A percentile compares a stretch with the other conserved stretches of the same genome.
phyloP scores from a whole-genome alignment of 139 green algal genomes.

The Gonium pectorale region DNA sequence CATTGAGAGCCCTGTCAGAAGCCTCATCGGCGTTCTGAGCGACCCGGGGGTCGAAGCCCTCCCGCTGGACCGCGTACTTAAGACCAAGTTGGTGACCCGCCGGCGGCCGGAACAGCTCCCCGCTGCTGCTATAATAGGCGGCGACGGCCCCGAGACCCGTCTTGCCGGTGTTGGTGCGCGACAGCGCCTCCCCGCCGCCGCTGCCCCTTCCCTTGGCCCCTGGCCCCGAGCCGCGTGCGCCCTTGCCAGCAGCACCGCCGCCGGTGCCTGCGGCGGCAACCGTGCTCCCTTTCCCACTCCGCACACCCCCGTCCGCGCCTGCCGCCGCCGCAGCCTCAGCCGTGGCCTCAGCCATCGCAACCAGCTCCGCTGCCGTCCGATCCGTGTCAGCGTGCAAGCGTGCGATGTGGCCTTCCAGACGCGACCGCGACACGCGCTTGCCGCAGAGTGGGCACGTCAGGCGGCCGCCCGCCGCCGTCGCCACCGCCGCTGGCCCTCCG shows the following conservation, averaged over 20 bases:
- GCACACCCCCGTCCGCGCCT: no score
- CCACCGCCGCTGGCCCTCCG: slow-evolving; percentile 3
- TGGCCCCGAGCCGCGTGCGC: no score
- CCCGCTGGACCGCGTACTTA: slow-evolving; percentile 32
- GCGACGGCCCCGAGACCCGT: slow-evolving; percentile 10
- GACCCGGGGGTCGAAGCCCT: slow-evolving; percentile 33
- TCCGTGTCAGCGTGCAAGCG: no score
- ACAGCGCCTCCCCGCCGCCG: not conserved
- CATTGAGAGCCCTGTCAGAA: slow-evolving; percentile 30
- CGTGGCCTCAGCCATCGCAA: no score
- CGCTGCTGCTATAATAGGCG: slow-evolving; percentile 12
- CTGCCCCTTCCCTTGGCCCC: not conserved
- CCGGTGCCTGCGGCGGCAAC: not conserved
- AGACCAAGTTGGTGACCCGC: slow-evolving; percentile 29
- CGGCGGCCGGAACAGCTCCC: slow-evolving; percentile 10
- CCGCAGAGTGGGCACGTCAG: no score
- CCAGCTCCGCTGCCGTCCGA: no score
- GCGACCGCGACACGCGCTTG: no score
- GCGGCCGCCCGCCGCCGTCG: not conserved
- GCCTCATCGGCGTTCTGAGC: slow-evolving; percentile 33
- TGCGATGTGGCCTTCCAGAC: no score
- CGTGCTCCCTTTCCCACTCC: no score
- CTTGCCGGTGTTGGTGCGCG: not conserved
- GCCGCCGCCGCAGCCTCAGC: no score
- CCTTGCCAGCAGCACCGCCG: no score